A percentile compares a stretch with the other conserved stretches of the same genome.
Conservation (phyloP, 108 stramenopile genomes). For the Aurantiochytrium sp. region DNA sequence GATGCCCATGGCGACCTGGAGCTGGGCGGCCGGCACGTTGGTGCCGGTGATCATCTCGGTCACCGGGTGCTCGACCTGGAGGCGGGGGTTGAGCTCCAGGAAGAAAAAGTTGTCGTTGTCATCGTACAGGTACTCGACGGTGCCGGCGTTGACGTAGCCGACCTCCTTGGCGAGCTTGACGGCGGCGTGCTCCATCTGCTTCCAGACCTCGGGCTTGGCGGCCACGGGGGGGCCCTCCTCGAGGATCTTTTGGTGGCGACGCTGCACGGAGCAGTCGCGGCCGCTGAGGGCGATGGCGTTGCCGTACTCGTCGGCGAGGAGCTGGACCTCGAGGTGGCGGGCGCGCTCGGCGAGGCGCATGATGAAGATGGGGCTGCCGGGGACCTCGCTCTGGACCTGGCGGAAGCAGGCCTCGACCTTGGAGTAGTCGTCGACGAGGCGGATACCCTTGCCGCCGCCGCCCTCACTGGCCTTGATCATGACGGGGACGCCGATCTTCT, state of each 20-base stretch:
- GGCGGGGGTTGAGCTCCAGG: conserved; percentile 90
- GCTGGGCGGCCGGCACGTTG: conserved; percentile 92
- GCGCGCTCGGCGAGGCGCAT: conserved; percentile 75
- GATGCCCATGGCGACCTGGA: conserved; percentile 99
- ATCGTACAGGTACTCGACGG: conserved; percentile 96
- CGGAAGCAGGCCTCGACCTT: conserved; percentile 81
- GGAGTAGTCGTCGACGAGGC: conserved; percentile 67
- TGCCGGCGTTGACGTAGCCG: conserved; percentile 96
- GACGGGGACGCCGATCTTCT: conserved; percentile 88
- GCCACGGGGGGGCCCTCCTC: conserved; percentile 97
- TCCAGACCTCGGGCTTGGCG: conserved; percentile 83
- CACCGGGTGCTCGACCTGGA: conserved; percentile 99
- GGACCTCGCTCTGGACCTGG: conserved; percentile 96
- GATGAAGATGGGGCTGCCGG: conserved; percentile 95
- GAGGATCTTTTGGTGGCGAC: conserved; percentile 95
- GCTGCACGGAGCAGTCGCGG: conserved; percentile 97
- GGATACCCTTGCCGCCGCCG: conserved; percentile 98
- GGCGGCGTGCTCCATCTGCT: conserved; percentile 92
- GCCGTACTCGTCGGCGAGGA: conserved; percentile 93
- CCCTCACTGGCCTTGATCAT: conserved; percentile 99
- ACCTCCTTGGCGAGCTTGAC: conserved; percentile 92
- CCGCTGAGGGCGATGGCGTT: conserved; percentile 96
- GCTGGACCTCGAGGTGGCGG: conserved; percentile 96
- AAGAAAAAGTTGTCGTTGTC: conserved; percentile 87
- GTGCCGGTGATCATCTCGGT: conserved; percentile 97